These are phyloP conservation scores for Silybum marianum DNA, from an alignment of 129 eudicot species.

Conservation along the genomic window DNA sequence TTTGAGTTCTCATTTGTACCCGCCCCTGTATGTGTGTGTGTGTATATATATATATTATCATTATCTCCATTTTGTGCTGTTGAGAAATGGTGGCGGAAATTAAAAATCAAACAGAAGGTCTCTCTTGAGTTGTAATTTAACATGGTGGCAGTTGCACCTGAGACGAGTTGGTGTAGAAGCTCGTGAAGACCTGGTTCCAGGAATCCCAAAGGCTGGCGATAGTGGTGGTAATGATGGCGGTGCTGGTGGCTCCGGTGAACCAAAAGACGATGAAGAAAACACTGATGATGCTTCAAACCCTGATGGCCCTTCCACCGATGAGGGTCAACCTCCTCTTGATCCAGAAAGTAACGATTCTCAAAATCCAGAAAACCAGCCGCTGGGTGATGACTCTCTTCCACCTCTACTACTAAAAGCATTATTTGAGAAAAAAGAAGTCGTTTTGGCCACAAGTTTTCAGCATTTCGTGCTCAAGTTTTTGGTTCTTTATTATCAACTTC, in stretches of 20 bases:
- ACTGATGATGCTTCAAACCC: conserved; percentile 44
- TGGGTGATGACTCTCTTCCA: conserved; percentile 8
- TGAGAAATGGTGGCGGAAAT: background rate
- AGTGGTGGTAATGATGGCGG: conserved; percentile 37
- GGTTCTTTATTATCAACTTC: conserved; percentile 34
- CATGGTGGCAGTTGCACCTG: conserved; percentile 68
- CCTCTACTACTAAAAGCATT: conserved; percentile 15
- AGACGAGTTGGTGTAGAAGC: conserved; percentile 94
- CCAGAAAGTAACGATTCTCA: conserved; percentile 41
- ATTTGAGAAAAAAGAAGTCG: conserved; percentile 20
- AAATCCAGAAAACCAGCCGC: conserved; percentile 38
- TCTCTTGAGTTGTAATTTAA: background rate
- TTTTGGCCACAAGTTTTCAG: conserved; percentile 28
- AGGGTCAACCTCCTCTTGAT: conserved; percentile 49
- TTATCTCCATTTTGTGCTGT: background rate
- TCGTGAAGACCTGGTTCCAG: conserved; percentile 67
- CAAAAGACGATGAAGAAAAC: conserved; percentile 37
- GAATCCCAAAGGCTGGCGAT: conserved; percentile 45
- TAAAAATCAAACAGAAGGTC: background rate
- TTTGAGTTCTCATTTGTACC: too few relatives aligned
- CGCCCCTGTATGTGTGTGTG: too few relatives aligned
- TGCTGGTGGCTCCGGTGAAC: conserved; percentile 39
- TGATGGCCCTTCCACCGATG: conserved; percentile 33
- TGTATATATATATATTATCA: background rate
- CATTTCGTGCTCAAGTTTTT: conserved; percentile 35